Conservation (phyloP, 2,329 filamentous ascomycete genomes). For the Coniochaeta hoffmannii region DNA sequence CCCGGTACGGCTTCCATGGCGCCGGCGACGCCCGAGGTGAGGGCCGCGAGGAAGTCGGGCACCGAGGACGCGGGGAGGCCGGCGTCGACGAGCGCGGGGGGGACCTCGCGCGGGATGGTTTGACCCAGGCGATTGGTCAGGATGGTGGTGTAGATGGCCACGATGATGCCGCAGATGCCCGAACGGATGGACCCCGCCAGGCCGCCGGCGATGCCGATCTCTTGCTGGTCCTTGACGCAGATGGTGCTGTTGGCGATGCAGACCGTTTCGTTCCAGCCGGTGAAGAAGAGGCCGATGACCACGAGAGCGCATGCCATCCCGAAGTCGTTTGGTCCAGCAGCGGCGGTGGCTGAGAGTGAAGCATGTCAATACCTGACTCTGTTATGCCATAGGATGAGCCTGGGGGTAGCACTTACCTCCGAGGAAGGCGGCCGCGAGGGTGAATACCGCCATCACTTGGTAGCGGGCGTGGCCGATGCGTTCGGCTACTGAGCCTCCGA, state of each 20-base stretch:
- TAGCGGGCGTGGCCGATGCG: conserved; percentile 14
- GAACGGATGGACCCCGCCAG: conserved; percentile 17
- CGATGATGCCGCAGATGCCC: conserved; percentile 13
- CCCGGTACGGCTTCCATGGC: conserved; percentile 16
- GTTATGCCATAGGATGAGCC: not conserved
- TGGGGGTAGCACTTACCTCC: conserved; percentile 7
- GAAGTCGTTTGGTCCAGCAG: conserved; percentile 14
- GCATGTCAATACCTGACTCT: not conserved
- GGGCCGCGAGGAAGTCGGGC: conserved; percentile 16
- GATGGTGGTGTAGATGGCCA: conserved; percentile 21
- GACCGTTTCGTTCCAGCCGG: conserved; percentile 21
- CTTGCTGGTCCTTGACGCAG: conserved; percentile 17
- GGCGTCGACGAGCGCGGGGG: conserved; percentile 17
- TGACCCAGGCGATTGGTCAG: conserved; percentile 17
- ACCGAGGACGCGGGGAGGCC: conserved; percentile 20
- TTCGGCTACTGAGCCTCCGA: conserved; percentile 14
- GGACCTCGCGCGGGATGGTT: conserved; percentile 17
- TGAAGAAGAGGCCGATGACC: conserved; percentile 16
- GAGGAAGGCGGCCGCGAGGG: conserved; percentile 15
- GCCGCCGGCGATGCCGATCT: conserved; percentile 20
- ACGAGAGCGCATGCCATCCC: conserved; percentile 14
- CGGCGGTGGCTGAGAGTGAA: not conserved
- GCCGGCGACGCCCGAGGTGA: conserved; percentile 9
- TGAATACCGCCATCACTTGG: conserved; percentile 18
- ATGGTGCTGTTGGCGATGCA: conserved; percentile 17